phyloP scores from a whole-genome alignment of 2,329 filamentous ascomycete species.

The Venturia effusa region DNA sequence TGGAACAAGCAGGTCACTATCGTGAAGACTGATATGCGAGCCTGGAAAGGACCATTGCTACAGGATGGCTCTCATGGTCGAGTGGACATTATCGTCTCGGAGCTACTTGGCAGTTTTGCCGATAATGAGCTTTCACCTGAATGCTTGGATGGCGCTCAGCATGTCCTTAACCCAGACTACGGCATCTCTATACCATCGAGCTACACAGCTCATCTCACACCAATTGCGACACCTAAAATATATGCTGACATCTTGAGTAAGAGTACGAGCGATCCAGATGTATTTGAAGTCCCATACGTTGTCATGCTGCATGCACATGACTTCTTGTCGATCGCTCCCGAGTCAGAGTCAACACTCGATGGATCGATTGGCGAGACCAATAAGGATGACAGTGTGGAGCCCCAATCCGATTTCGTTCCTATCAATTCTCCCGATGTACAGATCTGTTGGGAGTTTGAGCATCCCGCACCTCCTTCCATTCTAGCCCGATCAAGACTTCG shows the following conservation, averaged over 20 bases:
- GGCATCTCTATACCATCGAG: slow-evolving; percentile 90
- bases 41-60: slow-evolving; percentile 73
- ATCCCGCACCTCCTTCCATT: slow-evolving; percentile 55
- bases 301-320: slow-evolving; percentile 86
- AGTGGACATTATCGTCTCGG: slow-evolving; percentile 88
- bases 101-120: slow-evolving; percentile 87
- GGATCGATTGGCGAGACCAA: background rate
- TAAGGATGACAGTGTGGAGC: background rate
- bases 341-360: background rate
- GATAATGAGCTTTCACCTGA: slow-evolving; percentile 97
- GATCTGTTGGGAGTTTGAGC: slow-evolving; percentile 68
- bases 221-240: slow-evolving; percentile 77
- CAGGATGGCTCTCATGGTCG: slow-evolving; percentile 45
- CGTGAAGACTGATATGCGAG: slow-evolving; percentile 93
- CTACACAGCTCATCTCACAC: slow-evolving; percentile 90
- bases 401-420: background rate
- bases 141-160: slow-evolving; percentile 90
- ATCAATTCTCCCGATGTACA: slow-evolving; percentile 43
- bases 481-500: slow-evolving; percentile 46
- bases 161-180: slow-evolving; percentile 66
- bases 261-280: slow-evolving; percentile 49
- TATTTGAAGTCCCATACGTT: slow-evolving; percentile 87
- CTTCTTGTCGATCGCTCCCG: slow-evolving; percentile 49
- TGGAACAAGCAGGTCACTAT: slow-evolving; percentile 77
- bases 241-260: slow-evolving; percentile 59